These are phyloP conservation scores for Cryptococcus deneoformans DNA, from an alignment of 1,284 basidiomycete genomes.

Conservation along the genomic window DNA sequence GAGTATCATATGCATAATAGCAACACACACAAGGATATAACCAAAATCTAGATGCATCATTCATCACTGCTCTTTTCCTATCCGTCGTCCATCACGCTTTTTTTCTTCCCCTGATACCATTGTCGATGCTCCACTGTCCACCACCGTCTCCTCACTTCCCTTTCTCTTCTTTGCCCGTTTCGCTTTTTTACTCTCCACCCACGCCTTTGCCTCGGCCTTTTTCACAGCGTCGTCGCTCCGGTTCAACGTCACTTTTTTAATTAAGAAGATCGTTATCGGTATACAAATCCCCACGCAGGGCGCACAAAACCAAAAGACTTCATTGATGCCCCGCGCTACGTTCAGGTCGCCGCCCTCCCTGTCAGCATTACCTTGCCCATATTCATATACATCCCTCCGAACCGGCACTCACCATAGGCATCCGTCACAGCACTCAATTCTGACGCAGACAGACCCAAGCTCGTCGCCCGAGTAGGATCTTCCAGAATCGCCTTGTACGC, in stretches of 20 bases:
- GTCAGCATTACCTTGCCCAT: neutral
- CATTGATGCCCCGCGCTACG: constrained; percentile 36
- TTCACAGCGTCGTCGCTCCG: constrained; percentile 39
- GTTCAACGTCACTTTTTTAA: constrained; percentile 37
- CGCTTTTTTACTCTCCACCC: constrained; percentile 35
- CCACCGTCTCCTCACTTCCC: constrained; percentile 2
- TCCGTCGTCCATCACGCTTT: neutral
- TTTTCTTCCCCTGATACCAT: constrained; percentile 18
- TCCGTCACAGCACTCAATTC: constrained; percentile 21
- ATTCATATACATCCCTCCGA: neutral
- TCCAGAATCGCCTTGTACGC: constrained; percentile 18
- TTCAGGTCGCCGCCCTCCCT: neutral
- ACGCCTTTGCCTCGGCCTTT: constrained; percentile 44
- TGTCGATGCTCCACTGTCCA: neutral
- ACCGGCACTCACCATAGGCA: constrained; percentile 37
- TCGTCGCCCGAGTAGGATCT: constrained; percentile 30
- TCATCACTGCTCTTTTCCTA: neutral
- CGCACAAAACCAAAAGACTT: constrained; percentile 39
- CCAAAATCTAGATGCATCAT: neutral
- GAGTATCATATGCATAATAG: neutral
- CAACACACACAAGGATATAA: neutral
- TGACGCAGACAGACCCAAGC: constrained; percentile 17
- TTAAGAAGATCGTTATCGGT: constrained; percentile 34
- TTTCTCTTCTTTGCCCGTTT: constrained; percentile 8
- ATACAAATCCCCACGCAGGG: constrained; percentile 36